These are phyloP conservation scores for Sutorius eximius DNA, from an alignment of 1,284 basidiomycete genomes.

Conservation along the genomic window DNA sequence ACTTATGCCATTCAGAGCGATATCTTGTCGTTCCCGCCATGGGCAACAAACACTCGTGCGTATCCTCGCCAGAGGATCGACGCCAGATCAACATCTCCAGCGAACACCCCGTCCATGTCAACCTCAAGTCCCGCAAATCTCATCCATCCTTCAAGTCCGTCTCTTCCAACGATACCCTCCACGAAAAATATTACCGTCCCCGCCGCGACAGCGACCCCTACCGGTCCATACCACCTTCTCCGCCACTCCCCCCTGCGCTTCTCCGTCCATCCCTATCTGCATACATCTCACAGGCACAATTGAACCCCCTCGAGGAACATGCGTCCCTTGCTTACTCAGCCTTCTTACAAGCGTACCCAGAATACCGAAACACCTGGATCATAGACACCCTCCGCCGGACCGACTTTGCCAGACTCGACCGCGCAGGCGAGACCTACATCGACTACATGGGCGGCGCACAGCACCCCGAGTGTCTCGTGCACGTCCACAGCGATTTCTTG, in stretches of 20 bases:
- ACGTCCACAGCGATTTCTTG: conserved; percentile 66
- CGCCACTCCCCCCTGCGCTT: neutral
- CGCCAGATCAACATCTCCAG: conserved; percentile 18
- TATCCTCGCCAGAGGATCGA: conserved; percentile 22
- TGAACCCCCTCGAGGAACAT: conserved; percentile 26
- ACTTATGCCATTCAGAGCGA: conserved; percentile 2
- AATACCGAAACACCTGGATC: conserved; percentile 62
- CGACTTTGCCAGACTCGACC: conserved; percentile 67
- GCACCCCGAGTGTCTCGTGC: conserved; percentile 73
- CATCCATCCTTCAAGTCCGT: conserved; percentile 34
- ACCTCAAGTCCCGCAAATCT: conserved; percentile 39
- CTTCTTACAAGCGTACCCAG: conserved; percentile 47
- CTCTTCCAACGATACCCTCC: conserved; percentile 32
- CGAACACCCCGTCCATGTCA: conserved; percentile 37
- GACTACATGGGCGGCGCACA: conserved; percentile 82
- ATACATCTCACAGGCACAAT: conserved; percentile 31
- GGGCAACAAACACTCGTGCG: conserved; percentile 44
- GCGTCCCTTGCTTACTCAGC: conserved; percentile 36
- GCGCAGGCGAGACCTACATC: conserved; percentile 67
- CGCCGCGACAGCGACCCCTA: conserved; percentile 14
- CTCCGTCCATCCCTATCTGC: conserved; percentile 20
- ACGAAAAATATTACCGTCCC: conserved; percentile 33
- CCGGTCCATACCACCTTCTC: conserved; percentile 2
- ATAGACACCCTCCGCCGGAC: conserved; percentile 68
- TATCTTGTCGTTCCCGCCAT: conserved; percentile 23